Evolutionary conservation across 108 stramenopile species (phyloP).

Genomic region (Skeletonema menzelii): DNA sequence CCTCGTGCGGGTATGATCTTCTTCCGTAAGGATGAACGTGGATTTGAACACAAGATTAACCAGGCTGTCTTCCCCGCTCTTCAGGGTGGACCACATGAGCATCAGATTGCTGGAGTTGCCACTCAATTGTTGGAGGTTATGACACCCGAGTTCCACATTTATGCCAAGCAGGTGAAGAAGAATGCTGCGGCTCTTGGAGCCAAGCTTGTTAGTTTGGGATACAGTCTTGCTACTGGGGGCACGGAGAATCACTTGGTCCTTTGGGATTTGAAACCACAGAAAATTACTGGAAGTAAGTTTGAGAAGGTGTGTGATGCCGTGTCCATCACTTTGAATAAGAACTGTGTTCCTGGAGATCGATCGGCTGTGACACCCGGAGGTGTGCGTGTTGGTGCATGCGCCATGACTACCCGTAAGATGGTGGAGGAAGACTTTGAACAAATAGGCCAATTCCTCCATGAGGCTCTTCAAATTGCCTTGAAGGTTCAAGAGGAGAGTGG

Average conservation of each 20-base stretch:
- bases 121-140: slow-evolving; percentile 97
- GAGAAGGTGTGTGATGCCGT: slow-evolving; percentile 98
- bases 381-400: slow-evolving; percentile 96
- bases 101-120: slow-evolving; percentile 99
- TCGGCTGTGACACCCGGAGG: slow-evolving; percentile 99
- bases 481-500: slow-evolving; percentile 88
- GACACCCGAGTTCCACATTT: slow-evolving; percentile 96
- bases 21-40: slow-evolving; percentile 97
- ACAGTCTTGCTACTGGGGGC: slow-evolving; percentile 96
- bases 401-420: slow-evolving; percentile 89
- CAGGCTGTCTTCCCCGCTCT: slow-evolving; percentile 99
- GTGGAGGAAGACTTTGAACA: slow-evolving; percentile 96
- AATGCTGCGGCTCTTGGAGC: slow-evolving; percentile 93
- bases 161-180: slow-evolving; percentile 90
- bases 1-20: slow-evolving; percentile 99
- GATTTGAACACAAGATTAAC: slow-evolving; percentile 94
- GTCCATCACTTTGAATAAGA: slow-evolving; percentile 99
- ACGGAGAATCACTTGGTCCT: slow-evolving; percentile 99
- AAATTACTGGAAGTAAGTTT: slow-evolving; percentile 96
- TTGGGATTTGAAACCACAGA: slow-evolving; percentile 97
- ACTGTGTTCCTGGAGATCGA: slow-evolving; percentile 97
- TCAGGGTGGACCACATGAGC: slow-evolving; percentile 99
- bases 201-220: slow-evolving; percentile 87
- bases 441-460: slow-evolving; percentile 93
- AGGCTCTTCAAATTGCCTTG: slow-evolving; percentile 82